Conservation (phyloP, 768 basidiomycete species). For the Artomyces pyxidatus region DNA sequence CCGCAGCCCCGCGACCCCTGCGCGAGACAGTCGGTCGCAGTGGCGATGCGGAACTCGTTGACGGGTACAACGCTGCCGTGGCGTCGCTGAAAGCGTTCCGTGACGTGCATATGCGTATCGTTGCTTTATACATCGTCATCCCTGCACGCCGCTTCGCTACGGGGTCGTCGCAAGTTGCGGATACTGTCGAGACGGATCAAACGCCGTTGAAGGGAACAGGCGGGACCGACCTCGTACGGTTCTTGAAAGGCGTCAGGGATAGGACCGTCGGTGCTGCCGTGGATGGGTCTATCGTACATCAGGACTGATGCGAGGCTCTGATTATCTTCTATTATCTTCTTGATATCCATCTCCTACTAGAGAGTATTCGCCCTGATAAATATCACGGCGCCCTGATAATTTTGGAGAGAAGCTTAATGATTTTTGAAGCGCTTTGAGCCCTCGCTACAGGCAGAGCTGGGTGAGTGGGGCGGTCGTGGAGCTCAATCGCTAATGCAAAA, state of each 20-base stretch:
- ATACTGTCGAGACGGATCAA: not conserved
- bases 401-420: no score
- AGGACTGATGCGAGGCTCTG: no score
- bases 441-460: no score
- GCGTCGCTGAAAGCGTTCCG: slow-evolving; percentile 44
- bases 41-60: slow-evolving; percentile 18
- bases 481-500: no score
- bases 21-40: slow-evolving; percentile 33
- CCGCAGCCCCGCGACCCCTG: slow-evolving; percentile 37
- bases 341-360: no score
- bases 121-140: slow-evolving; percentile 46
- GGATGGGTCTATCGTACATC: no score
- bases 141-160: slow-evolving; percentile 33
- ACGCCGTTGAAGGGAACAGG: slow-evolving; percentile 42
- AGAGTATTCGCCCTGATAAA: no score
- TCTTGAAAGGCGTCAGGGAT: slow-evolving; percentile 49
- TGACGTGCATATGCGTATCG: slow-evolving; percentile 51
- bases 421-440: no score
- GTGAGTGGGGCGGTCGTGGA: no score
- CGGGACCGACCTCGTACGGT: slow-evolving; percentile 46
- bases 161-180: not conserved
- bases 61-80: slow-evolving; percentile 43
- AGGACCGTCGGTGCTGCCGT: slow-evolving; percentile 33
- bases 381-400: no score
- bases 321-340: no score